phyloP scores from a whole-genome alignment of 441 rosid species.

The Brassica hybrid region DNA sequence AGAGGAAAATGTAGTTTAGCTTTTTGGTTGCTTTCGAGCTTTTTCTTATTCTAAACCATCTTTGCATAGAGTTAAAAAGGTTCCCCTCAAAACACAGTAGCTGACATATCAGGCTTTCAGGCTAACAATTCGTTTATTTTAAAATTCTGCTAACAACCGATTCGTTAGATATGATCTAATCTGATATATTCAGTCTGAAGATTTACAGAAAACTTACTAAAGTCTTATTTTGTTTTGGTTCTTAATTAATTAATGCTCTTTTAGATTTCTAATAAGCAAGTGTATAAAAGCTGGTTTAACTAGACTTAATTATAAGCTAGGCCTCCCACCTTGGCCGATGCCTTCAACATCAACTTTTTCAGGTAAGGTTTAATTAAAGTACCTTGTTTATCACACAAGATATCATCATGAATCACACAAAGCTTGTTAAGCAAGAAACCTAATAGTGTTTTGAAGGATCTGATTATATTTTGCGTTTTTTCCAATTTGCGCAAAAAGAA shows the following conservation, averaged over 20 bases:
- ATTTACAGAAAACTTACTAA: not conserved
- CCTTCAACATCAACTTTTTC: not conserved
- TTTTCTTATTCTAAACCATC: constrained; percentile 29
- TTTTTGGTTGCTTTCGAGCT: constrained; percentile 35
- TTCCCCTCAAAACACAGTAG: constrained; percentile 13
- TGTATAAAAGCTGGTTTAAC: not conserved
- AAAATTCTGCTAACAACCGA: not conserved
- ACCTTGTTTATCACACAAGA: not conserved
- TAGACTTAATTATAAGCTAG: not conserved
- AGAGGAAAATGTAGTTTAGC: constrained; percentile 23
- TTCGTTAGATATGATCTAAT: constrained; percentile 12
- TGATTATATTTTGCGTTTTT: not conserved
- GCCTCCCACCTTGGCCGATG: not conserved
- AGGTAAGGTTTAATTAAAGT: not conserved
- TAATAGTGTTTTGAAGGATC: not conserved
- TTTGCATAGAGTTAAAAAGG: constrained; percentile 7
- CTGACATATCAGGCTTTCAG: constrained; percentile 27
- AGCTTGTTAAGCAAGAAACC: not conserved
- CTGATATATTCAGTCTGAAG: not conserved
- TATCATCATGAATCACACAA: not conserved
- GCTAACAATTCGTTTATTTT: not conserved
- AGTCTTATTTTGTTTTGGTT: not conserved
- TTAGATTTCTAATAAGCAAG: not conserved
- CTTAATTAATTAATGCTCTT: not conserved
- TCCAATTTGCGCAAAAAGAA: not conserved